Percentiles rank a stretch among this genome's conserved stretches.
Conservation (phyloP, 2,329 filamentous ascomycete species). For the Fusarium sp. region DNA sequence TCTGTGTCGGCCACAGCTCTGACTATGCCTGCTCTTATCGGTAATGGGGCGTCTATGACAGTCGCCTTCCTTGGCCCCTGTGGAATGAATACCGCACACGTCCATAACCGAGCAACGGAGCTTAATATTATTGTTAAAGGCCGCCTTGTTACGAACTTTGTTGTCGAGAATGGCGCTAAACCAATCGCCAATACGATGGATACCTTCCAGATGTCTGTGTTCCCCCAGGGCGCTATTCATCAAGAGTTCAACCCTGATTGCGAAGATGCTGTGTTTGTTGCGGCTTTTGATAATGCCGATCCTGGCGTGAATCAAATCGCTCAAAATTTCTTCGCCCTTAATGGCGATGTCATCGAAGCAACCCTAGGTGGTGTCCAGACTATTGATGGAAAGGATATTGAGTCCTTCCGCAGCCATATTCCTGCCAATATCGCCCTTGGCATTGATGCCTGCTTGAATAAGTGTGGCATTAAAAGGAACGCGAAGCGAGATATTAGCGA, state of each 20-base stretch:
- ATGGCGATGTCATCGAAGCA: neutral
- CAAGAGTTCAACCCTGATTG: conserved; percentile 68
- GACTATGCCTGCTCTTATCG: conserved; percentile 29
- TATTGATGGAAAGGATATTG: conserved; percentile 26
- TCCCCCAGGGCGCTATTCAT: conserved; percentile 66
- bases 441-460: conserved; percentile 29
- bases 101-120: conserved; percentile 22
- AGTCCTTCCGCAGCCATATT: conserved; percentile 11
- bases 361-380: conserved; percentile 8
- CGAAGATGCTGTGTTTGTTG: conserved; percentile 63
- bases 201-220: conserved; percentile 62
- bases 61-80: conserved; percentile 18
- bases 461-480: conserved; percentile 24
- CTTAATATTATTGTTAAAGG: conserved; percentile 28
- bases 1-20: conserved; percentile 20
- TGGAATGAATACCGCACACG: conserved; percentile 28
- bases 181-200: conserved; percentile 57
- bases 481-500: conserved; percentile 15
- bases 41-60: conserved; percentile 25
- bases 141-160: conserved; percentile 21
- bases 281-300: conserved; percentile 62
- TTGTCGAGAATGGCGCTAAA: conserved; percentile 22
- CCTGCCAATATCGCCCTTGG: conserved; percentile 25
- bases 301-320: conserved; percentile 63
- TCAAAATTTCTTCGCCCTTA: conserved; percentile 48